These are phyloP conservation scores for Ilyonectria sp. DNA, from an alignment of 2,329 filamentous ascomycete genomes.

Conservation along the genomic window DNA sequence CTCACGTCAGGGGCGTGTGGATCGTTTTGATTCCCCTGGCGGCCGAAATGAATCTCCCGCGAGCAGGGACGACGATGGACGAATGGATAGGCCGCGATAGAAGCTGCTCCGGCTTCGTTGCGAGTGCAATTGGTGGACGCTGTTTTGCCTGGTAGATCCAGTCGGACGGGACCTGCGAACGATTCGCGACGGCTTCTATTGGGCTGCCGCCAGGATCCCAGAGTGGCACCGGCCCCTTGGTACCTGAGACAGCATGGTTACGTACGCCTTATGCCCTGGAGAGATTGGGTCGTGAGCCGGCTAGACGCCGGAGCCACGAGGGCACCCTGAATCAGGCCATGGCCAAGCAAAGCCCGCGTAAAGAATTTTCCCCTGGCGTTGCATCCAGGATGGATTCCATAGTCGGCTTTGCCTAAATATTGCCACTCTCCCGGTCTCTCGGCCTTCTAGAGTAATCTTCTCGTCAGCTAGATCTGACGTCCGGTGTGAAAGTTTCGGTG, in stretches of 20 bases:
- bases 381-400: conserved; percentile 7
- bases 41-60: neutral
- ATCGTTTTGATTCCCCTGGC: conserved; percentile 1
- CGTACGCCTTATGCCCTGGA: conserved; percentile 15
- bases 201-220: conserved; percentile 12
- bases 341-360: conserved; percentile 2
- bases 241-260: conserved; percentile 31
- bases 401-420: neutral
- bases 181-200: conserved; percentile 27
- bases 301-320: neutral
- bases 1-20: conserved; percentile 16
- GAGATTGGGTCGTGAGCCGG: neutral
- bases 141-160: conserved; percentile 26
- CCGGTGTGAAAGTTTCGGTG: neutral
- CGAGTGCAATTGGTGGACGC: conserved; percentile 23
- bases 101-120: neutral
- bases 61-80: conserved; percentile 12
- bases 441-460: neutral
- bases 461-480: neutral
- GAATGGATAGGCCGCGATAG: conserved; percentile 17
- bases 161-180: conserved; percentile 13
- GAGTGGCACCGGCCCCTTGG: neutral
- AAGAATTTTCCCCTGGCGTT: conserved; percentile 15
- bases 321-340: conserved; percentile 12
- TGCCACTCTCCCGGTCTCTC: neutral